Evolutionary conservation across 768 basidiomycete genomes (phyloP).

Genomic region (Boletus barrowsii): DNA sequence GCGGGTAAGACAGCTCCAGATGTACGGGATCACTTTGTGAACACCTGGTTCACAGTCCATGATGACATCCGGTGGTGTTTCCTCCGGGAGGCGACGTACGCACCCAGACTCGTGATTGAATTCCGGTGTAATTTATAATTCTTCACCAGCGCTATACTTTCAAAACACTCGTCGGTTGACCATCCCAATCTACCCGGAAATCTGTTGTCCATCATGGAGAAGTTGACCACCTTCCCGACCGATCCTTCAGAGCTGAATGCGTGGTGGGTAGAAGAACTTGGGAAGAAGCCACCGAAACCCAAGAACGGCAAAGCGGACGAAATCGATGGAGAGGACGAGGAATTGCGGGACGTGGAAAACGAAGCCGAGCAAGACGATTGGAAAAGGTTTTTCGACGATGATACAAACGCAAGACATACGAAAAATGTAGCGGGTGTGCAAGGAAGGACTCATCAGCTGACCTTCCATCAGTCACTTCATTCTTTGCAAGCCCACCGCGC

Average conservation of each 20-base stretch:
- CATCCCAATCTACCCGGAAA: constrained; percentile 45
- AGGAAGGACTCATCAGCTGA: constrained; percentile 59
- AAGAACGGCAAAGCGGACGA: constrained; percentile 44
- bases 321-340: constrained; percentile 32
- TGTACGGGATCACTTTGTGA: constrained; percentile 60
- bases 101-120: background rate
- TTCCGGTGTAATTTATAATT: background rate
- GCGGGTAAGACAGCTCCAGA: constrained; percentile 50
- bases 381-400: constrained; percentile 82
- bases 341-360: constrained; percentile 31
- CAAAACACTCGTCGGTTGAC: constrained; percentile 26
- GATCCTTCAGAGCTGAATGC: constrained; percentile 61
- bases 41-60: constrained; percentile 71
- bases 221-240: constrained; percentile 71
- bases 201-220: constrained; percentile 64
- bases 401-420: constrained; percentile 34
- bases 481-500: constrained; percentile 73
- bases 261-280: constrained; percentile 78
- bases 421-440: constrained; percentile 37
- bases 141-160: constrained; percentile 21
- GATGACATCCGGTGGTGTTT: constrained; percentile 91
- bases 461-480: constrained; percentile 74
- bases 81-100: constrained; percentile 73
- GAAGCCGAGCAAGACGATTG: constrained; percentile 59
- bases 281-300: constrained; percentile 50